These are phyloP conservation scores for Solanum virginianum DNA, from an alignment of 257 asterid genomes.

Conservation along the genomic window DNA sequence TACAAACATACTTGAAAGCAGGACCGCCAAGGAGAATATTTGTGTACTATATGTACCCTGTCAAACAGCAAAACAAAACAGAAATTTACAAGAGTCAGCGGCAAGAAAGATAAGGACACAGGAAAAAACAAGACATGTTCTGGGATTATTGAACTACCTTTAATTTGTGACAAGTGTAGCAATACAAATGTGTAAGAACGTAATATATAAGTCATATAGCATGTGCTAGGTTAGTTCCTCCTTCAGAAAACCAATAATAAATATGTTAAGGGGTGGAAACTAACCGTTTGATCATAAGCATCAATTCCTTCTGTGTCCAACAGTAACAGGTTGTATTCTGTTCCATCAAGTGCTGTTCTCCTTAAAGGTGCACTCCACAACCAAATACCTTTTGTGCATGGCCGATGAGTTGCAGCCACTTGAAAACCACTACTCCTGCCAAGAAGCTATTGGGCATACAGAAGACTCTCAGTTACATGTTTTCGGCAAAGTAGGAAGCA, in stretches of 20 bases:
- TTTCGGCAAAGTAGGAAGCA: not conserved
- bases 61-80: not conserved
- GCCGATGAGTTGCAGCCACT: slow-evolving; percentile 94
- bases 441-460: slow-evolving; percentile 57
- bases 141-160: not conserved
- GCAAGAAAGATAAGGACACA: not conserved
- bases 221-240: not conserved
- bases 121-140: not conserved
- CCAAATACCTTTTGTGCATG: slow-evolving; percentile 99
- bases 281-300: slow-evolving; percentile 97
- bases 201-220: not conserved
- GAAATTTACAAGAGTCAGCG: not conserved
- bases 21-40: slow-evolving; percentile 97
- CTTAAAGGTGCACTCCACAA: slow-evolving; percentile 89
- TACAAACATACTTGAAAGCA: slow-evolving; percentile 89
- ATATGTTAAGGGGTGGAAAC: slow-evolving; percentile 7
- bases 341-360: slow-evolving; percentile 95
- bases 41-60: slow-evolving; percentile 99
- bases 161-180: not conserved
- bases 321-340: slow-evolving; percentile 84
- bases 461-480: not conserved
- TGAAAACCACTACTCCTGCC: slow-evolving; percentile 99
- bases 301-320: slow-evolving; percentile 97
- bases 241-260: not conserved
- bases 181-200: not conserved